These are phyloP conservation scores for Pseudonectria foliicola DNA, from an alignment of 2,329 filamentous ascomycete species.

Conservation along the genomic window DNA sequence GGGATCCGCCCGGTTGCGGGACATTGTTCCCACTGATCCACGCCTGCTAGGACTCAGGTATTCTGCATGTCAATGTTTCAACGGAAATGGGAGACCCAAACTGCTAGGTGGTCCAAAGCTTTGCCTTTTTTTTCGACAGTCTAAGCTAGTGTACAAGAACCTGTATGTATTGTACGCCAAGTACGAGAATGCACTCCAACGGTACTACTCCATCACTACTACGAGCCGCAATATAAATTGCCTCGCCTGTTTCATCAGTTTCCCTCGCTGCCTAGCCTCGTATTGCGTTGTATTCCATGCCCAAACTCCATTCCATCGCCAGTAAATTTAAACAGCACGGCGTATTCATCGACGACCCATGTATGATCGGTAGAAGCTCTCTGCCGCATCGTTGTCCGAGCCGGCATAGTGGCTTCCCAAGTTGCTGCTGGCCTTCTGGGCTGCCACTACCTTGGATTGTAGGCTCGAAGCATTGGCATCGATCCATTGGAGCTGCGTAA, in stretches of 20 bases:
- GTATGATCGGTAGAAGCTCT: conserved; percentile 88
- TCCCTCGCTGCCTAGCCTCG: not conserved
- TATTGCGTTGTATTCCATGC: conserved; percentile 9
- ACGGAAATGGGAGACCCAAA: not conserved
- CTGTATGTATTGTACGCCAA: conserved; percentile 18
- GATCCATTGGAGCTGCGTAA: conserved; percentile 88
- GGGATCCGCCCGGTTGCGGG: conserved; percentile 9
- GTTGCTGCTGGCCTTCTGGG: conserved; percentile 69
- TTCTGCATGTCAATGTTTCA: too few relatives aligned
- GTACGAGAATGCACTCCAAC: conserved; percentile 5
- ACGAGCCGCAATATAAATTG: conserved; percentile 1
- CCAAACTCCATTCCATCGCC: conserved; percentile 19
- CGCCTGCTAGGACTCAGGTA: not conserved
- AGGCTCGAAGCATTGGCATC: conserved; percentile 76
- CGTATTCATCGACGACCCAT: conserved; percentile 58
- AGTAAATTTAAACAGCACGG: conserved; percentile 7
- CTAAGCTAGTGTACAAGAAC: conserved; percentile 34
- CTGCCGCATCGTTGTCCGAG: conserved; percentile 63
- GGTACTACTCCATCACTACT: conserved; percentile 7
- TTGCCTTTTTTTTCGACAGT: conserved; percentile 21
- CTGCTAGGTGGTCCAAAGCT: conserved; percentile 13
- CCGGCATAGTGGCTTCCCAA: conserved; percentile 51
- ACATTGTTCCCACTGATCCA: conserved; percentile 10
- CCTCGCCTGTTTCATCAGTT: conserved; percentile 1
- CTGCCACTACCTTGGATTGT: conserved; percentile 72